Percentiles rank a stretch among this genome's conserved stretches.
These are phyloP conservation scores for Clitopilus hobsonii DNA, from an alignment of 768 basidiomycete genomes.

Conservation along the genomic window DNA sequence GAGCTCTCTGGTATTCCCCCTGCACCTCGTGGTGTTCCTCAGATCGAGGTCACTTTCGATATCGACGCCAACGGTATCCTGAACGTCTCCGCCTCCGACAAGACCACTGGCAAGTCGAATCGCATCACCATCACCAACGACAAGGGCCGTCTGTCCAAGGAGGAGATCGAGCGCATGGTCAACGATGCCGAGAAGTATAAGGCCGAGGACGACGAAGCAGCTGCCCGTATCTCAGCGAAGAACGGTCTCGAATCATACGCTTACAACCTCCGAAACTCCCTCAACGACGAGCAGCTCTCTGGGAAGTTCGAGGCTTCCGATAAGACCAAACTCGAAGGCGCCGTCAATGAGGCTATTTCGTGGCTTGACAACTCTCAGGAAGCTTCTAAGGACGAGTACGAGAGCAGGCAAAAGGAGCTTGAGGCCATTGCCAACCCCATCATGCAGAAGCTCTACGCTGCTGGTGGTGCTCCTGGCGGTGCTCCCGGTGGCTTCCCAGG, in stretches of 20 bases:
- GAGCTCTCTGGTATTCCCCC: conserved; percentile 96
- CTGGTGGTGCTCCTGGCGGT: conserved; percentile 46
- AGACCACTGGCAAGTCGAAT: conserved; percentile 95
- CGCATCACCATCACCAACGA: conserved; percentile 94
- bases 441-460: conserved; percentile 76
- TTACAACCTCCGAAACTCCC: conserved; percentile 91
- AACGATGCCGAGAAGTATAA: conserved; percentile 91
- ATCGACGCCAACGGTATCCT: conserved; percentile 96
- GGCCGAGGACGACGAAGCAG: conserved; percentile 85
- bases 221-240: conserved; percentile 80
- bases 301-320: conserved; percentile 84
- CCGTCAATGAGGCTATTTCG: conserved; percentile 77
- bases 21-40: conserved; percentile 96
- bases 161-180: conserved; percentile 99
- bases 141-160: conserved; percentile 95
- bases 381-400: conserved; percentile 92
- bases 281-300: conserved; percentile 80
- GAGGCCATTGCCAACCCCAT: conserved; percentile 75
- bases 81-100: conserved; percentile 93
- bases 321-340: conserved; percentile 77
- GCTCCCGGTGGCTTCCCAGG: conserved; percentile 49
- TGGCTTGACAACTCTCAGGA: conserved; percentile 89
- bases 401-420: conserved; percentile 88
- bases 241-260: conserved; percentile 92
- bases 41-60: conserved; percentile 97